Conservation (phyloP, 306 rosid genomes). For the Corylus avellana region DNA sequence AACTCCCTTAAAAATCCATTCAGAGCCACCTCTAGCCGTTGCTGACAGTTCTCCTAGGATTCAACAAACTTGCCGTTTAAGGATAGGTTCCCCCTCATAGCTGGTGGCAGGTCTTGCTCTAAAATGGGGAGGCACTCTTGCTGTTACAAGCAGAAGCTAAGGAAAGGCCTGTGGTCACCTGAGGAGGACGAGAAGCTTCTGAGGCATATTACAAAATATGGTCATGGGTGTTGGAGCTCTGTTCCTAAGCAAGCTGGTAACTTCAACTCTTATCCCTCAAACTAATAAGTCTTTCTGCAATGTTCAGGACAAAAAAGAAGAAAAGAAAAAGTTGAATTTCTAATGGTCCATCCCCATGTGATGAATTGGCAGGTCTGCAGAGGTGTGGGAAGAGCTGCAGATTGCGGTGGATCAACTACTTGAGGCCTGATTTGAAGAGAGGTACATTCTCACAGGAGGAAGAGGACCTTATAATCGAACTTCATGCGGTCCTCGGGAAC, state of each 20-base stretch:
- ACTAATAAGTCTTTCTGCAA: background rate
- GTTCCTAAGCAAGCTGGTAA: slow-evolving; percentile 70
- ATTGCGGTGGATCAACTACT: slow-evolving; percentile 64
- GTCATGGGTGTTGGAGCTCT: slow-evolving; percentile 71
- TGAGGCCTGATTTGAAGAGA: slow-evolving; percentile 70
- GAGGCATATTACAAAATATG: slow-evolving; percentile 48
- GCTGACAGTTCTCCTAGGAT: slow-evolving; percentile 37
- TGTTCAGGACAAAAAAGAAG: background rate
- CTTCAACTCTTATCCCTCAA: slow-evolving; percentile 8
- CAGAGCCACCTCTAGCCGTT: slow-evolving; percentile 26
- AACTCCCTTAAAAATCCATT: slow-evolving; percentile 23
- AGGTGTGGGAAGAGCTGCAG: slow-evolving; percentile 74
- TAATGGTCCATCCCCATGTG: slow-evolving; percentile 11
- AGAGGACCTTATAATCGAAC: slow-evolving; percentile 53
- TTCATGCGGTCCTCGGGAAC: slow-evolving; percentile 57
- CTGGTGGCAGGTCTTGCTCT: background rate
- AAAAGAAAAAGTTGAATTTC: background rate
- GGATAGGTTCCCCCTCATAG: slow-evolving; percentile 27
- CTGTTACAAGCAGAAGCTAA: slow-evolving; percentile 63
- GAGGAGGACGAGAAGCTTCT: slow-evolving; percentile 66
- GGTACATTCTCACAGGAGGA: slow-evolving; percentile 62
- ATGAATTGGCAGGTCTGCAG: slow-evolving; percentile 48
- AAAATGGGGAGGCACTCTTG: slow-evolving; percentile 70
- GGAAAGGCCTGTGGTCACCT: slow-evolving; percentile 67
- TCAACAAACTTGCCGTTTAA: slow-evolving; percentile 31